Conservation (phyloP, 495 filamentous ascomycete genomes). For the Penicillium simplicissimum region DNA sequence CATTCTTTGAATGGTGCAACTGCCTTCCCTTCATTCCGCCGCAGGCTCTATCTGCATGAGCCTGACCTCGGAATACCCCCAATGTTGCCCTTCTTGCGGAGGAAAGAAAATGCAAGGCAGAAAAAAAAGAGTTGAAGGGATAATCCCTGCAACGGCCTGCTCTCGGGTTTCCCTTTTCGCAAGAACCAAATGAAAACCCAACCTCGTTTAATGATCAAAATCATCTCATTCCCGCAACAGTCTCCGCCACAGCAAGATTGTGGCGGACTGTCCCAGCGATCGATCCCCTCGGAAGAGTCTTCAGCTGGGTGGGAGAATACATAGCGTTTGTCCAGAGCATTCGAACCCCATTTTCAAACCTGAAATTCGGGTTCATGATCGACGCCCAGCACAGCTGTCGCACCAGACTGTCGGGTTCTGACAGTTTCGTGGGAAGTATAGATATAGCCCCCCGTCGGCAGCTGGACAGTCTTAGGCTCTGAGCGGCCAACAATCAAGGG, state of each 20-base stretch:
- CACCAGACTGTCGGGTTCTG: conserved; percentile 41
- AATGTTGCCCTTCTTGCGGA: conserved; percentile 11
- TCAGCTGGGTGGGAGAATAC: not conserved
- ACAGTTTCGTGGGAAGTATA: conserved; percentile 21
- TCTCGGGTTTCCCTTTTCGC: not conserved
- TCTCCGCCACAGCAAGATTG: conserved; percentile 7
- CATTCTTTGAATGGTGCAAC: not conserved
- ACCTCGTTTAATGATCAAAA: not conserved
- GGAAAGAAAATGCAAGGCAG: not conserved
- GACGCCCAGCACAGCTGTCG: conserved; percentile 29
- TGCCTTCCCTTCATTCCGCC: conserved; percentile 1
- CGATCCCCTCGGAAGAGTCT: not conserved
- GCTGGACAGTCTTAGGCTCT: not conserved
- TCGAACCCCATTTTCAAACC: conserved; percentile 1
- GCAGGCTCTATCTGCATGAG: not conserved
- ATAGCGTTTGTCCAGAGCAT: conserved; percentile 16
- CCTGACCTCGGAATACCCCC: not conserved
- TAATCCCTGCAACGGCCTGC: not conserved
- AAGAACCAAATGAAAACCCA: not conserved
- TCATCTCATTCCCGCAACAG: conserved; percentile 1
- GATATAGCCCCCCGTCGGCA: not conserved
- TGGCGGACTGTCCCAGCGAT: conserved; percentile 4
- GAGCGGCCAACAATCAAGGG: conserved; percentile 2
- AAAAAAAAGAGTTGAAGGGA: not conserved
- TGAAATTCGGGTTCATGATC: conserved; percentile 24